Evolutionary conservation across 164 flowering plant genomes (phyloP), one percentile per base, ranked within the genome.

Genomic region (Buxus sempervirens): DNA sequence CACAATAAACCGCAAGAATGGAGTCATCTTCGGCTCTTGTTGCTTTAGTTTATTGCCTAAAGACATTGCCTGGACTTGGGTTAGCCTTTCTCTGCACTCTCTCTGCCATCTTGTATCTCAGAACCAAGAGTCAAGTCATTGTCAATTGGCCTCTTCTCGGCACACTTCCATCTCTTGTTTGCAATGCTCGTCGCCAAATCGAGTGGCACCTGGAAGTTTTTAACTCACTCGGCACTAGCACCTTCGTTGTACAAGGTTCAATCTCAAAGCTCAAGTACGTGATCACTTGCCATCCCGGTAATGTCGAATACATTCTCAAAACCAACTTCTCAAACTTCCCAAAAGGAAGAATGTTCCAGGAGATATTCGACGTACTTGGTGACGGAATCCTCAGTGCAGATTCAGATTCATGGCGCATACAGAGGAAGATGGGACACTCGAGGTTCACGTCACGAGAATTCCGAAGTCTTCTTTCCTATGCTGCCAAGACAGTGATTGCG

Each of bases 361-460:
- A 67, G 13, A 73, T 82, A 9, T 83, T 85, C 53, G 84, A 79
- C 16, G 49, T 73, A 18, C 70, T 82, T 24, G 90, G 86, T 54
- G 84, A 81, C 49, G 90, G 85, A 48, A 81, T 86, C 8, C 73
- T 86, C 67, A 74, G 70, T 9, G 32, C 78, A 1, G 87, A 84
- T 42, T 56, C 20, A 22, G 72, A 67, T 0, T 4, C 28, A 7
- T 75, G 78, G 72, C 38, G 41, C 26, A 38, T 22, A n/a, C 74
- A 63, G 48, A 62, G 78, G 27, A 70, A 67, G 63, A 63, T 63
- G 65, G 64, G 38, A 13, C 70, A 63, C 28, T 38, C 48, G 9
- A 60, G 56, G 8, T 45, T 75, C 18, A 21, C 32, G 0, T 53
- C 54, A 6, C 63, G 41, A 25, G 67, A 62, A 0, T 66, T 75